Evolutionary conservation across 2,329 filamentous ascomycete species (phyloP).

Genomic region (Penicillium sp.): DNA sequence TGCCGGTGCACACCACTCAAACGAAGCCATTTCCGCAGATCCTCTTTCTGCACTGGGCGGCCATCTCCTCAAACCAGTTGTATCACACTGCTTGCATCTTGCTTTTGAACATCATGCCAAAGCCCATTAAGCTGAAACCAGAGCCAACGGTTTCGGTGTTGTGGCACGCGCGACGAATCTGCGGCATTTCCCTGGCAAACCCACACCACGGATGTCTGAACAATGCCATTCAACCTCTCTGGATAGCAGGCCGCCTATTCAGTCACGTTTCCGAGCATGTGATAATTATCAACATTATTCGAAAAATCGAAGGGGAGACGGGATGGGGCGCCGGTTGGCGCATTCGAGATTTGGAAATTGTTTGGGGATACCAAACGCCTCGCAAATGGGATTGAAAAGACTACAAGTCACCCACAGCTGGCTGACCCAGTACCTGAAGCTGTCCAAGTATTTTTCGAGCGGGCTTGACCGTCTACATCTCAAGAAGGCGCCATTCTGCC

Average conservation of each 20-base stretch:
- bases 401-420: neutral
- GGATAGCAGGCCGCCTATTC: conserved; percentile 55
- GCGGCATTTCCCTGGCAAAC: conserved; percentile 57
- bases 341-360: conserved; percentile 50
- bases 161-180: conserved; percentile 58
- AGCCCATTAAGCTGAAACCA: conserved; percentile 22
- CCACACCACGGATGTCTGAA: conserved; percentile 56
- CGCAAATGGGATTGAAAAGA: conserved; percentile 5
- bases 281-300: conserved; percentile 40
- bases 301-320: conserved; percentile 51
- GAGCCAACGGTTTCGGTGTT: conserved; percentile 40
- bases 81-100: conserved; percentile 57
- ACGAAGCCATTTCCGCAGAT: conserved; percentile 52
- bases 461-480: too few species aligned
- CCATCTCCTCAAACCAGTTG: conserved; percentile 57
- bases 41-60: conserved; percentile 54
- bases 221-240: conserved; percentile 59
- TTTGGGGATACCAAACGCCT: conserved; percentile 28
- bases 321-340: conserved; percentile 57
- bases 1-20: conserved; percentile 39
- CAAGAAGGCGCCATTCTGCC: too few species aligned
- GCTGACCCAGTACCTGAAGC: neutral
- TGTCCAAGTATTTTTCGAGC: too few species aligned
- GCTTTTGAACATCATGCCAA: conserved; percentile 49
- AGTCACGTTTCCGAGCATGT: conserved; percentile 50